Evolutionary conservation across 305 asterid species (phyloP).

Genomic region (Monarda citriodora): DNA sequence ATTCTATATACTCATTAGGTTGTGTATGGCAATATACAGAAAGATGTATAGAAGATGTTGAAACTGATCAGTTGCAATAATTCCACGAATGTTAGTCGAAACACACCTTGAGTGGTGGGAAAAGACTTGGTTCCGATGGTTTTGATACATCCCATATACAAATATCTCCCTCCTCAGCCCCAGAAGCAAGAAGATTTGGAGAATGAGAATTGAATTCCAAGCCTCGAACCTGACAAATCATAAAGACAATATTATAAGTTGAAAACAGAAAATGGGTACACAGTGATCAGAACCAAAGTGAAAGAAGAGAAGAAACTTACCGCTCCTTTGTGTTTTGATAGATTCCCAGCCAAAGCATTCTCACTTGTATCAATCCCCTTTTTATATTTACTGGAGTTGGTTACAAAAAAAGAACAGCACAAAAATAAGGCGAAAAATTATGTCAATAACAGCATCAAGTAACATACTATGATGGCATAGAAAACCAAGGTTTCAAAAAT

Average conservation of each 20-base stretch:
- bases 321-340: conserved; percentile 89
- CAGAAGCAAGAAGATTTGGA: conserved; percentile 95
- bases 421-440: neutral
- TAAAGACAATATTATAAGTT: conserved; percentile 8
- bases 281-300: conserved; percentile 6
- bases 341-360: conserved; percentile 64
- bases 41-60: neutral
- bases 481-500: conserved; percentile 5
- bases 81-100: neutral
- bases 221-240: conserved; percentile 68
- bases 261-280: conserved; percentile 9
- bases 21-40: neutral
- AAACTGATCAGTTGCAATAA: neutral
- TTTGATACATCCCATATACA: conserved; percentile 92
- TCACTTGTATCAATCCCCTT: conserved; percentile 57
- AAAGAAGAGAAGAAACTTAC: conserved; percentile 42
- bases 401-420: conserved; percentile 16
- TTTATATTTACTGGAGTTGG: conserved; percentile 34
- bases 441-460: conserved; percentile 7
- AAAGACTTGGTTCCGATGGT: conserved; percentile 85
- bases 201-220: conserved; percentile 77
- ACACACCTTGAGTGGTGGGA: conserved; percentile 91
- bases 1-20: neutral
- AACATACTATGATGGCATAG: conserved; percentile 7
- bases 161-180: conserved; percentile 99